Conservation (phyloP, 2,329 filamentous ascomycete species). For the Aspergillus versicolor region DNA sequence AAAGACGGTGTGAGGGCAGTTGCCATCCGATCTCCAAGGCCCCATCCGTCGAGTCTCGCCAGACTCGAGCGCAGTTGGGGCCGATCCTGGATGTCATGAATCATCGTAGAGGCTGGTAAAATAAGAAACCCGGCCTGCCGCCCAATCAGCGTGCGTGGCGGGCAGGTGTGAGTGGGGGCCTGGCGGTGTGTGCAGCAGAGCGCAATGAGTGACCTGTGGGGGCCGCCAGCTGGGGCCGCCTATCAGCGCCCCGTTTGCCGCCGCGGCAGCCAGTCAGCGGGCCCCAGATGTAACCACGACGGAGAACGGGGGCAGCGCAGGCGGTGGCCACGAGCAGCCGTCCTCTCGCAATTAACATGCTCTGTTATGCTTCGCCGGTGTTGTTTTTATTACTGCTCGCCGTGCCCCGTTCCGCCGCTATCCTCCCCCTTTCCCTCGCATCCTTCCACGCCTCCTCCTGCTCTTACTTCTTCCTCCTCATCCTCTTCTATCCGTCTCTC, state of each 20-base stretch:
- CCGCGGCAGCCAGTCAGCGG: neutral
- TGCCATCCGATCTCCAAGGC: neutral
- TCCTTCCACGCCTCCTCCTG: conserved; percentile 2
- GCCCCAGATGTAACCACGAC: neutral
- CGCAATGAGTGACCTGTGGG: no score
- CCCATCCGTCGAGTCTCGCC: neutral
- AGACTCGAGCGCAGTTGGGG: neutral
- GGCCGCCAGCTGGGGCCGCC: no score
- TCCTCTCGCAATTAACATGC: neutral
- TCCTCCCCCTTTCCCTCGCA: neutral
- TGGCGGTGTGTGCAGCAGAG: neutral
- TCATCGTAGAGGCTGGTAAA: conserved; percentile 1
- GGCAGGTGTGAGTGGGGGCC: neutral
- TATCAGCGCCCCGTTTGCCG: no score
- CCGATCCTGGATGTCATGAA: neutral
- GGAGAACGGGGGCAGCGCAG: neutral
- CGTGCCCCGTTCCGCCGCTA: conserved; percentile 1
- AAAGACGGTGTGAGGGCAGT: neutral
- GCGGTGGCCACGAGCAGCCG: neutral
- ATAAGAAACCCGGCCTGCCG: neutral
- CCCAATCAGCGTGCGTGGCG: neutral
- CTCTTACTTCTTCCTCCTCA: conserved; percentile 3
- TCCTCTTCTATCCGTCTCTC: conserved; percentile 25
- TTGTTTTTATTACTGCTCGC: neutral
- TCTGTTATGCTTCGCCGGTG: neutral